These are phyloP conservation scores for Fusarium circinatum DNA, from an alignment of 2,329 filamentous ascomycete genomes.

Conservation along the genomic window DNA sequence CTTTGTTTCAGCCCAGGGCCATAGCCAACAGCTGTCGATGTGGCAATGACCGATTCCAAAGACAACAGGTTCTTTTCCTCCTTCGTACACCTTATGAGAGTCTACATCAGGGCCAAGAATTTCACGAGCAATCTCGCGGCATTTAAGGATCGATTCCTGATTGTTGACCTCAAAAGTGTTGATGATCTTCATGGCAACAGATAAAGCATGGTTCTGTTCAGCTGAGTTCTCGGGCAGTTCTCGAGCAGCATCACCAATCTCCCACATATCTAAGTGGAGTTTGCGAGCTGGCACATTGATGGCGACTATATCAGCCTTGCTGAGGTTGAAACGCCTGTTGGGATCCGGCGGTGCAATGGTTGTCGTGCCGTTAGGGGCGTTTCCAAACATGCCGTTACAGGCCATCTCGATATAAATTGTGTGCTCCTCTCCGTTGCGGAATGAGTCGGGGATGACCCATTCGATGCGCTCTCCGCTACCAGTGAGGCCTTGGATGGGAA, in stretches of 20 bases:
- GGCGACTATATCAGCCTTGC: conserved; percentile 85
- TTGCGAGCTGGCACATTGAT: conserved; percentile 87
- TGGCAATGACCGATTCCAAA: conserved; percentile 95
- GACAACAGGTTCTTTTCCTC: conserved; percentile 78
- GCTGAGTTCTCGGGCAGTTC: conserved; percentile 91
- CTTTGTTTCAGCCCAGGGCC: conserved; percentile 98
- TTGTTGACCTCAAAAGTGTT: conserved; percentile 86
- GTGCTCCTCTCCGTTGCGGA: conserved; percentile 87
- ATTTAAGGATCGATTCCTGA: conserved; percentile 80
- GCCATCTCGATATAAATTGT: conserved; percentile 97
- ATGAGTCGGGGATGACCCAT: conserved; percentile 87
- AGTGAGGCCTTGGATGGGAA: conserved; percentile 89
- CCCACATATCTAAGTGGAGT: conserved; percentile 93
- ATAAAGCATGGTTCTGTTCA: conserved; percentile 87
- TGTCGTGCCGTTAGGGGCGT: conserved; percentile 79
- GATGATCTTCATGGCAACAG: conserved; percentile 88
- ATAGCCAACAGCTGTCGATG: conserved; percentile 98
- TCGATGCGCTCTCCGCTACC: conserved; percentile 89
- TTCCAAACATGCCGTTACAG: conserved; percentile 98
- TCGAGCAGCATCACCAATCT: conserved; percentile 89
- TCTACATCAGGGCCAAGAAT: conserved; percentile 86
- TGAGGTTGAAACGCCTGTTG: conserved; percentile 82
- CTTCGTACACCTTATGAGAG: conserved; percentile 84
- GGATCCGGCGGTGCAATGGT: conserved; percentile 88
- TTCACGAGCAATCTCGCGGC: conserved; percentile 82